A percentile compares a stretch with the other conserved stretches of the same genome.
These are phyloP conservation scores for Prorocentrum cordatum DNA, from an alignment of 169 alveolate species.

Conservation along the genomic window DNA sequence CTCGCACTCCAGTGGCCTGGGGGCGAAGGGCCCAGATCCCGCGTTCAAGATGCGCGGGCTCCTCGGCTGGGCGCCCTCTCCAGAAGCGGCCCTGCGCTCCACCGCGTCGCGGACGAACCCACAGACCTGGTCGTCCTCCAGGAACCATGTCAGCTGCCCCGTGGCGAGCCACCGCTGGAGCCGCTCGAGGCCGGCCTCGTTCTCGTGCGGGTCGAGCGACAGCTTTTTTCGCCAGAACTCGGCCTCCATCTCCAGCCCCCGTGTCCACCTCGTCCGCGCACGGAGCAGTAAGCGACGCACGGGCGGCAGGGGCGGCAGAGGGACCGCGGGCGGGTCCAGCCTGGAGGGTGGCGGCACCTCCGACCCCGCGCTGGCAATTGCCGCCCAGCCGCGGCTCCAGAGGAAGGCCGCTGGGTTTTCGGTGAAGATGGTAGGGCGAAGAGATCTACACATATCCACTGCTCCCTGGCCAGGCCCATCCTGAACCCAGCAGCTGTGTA, in stretches of 20 bases:
- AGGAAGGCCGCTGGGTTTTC: too few species aligned
- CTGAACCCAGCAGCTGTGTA: too few species aligned
- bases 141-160: constrained; percentile 23
- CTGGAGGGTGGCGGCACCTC: too few species aligned
- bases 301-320: too few species aligned
- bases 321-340: too few species aligned
- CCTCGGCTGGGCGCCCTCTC: neutral
- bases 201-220: constrained; percentile 28
- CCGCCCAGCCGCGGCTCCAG: too few species aligned
- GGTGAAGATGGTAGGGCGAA: too few species aligned
- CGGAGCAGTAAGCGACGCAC: too few species aligned
- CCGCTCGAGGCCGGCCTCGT: neutral
- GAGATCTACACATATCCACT: too few species aligned
- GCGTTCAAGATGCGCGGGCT: neutral
- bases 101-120: neutral
- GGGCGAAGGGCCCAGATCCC: constrained; percentile 60
- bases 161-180: neutral
- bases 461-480: too few species aligned
- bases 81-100: neutral
- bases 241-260: constrained; percentile 55
- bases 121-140: constrained; percentile 45
- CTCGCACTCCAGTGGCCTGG: constrained; percentile 14
- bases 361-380: too few species aligned
- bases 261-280: constrained; percentile 19
- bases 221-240: constrained; percentile 23